Evolutionary conservation across 73 alveolate genomes (phyloP).

Genomic region (Uronychia binucleata): DNA sequence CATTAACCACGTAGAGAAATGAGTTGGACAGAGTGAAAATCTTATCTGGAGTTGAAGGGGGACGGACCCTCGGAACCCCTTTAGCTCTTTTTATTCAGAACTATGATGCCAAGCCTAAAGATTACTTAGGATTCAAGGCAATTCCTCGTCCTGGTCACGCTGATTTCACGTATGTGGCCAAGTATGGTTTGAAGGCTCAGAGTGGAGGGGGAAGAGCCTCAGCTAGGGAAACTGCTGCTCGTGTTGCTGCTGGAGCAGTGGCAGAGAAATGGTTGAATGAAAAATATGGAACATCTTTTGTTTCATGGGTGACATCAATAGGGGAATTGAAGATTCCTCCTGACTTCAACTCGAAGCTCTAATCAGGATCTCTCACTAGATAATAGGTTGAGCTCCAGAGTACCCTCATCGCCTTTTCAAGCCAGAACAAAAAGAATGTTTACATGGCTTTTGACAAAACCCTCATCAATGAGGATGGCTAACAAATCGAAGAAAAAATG

Average conservation of each 20-base stretch:
- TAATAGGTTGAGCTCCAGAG: conserved; percentile 36
- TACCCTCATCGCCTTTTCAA: conserved; percentile 3
- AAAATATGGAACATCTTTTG: conserved; percentile 13
- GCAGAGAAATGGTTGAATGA: conserved; percentile 61
- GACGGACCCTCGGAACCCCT: conserved; percentile 76
- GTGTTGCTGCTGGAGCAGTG: conserved; percentile 70
- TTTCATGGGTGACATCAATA: conserved; percentile 55
- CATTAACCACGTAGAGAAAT: conserved; percentile 74
- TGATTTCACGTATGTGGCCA: conserved; percentile 79
- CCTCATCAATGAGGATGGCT: not conserved
- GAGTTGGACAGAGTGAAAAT: conserved; percentile 65
- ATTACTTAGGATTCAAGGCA: conserved; percentile 8
- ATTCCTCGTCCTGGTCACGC: conserved; percentile 94
- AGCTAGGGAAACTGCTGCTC: conserved; percentile 81
- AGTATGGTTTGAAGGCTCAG: conserved; percentile 78
- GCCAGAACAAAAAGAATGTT: not conserved
- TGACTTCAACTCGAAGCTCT: conserved; percentile 9
- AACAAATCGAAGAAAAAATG: not conserved
- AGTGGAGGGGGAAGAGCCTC: conserved; percentile 93
- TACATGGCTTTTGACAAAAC: conserved; percentile 28
- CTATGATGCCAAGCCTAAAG: conserved; percentile 36
- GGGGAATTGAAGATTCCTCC: conserved; percentile 56
- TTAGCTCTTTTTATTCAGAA: conserved; percentile 46
- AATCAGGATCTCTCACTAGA: conserved; percentile 13
- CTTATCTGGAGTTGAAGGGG: conserved; percentile 52